Base-by-base conservation (phyloP, 1,139 yeast genomes). In the Blastobotrys apis region DNA sequence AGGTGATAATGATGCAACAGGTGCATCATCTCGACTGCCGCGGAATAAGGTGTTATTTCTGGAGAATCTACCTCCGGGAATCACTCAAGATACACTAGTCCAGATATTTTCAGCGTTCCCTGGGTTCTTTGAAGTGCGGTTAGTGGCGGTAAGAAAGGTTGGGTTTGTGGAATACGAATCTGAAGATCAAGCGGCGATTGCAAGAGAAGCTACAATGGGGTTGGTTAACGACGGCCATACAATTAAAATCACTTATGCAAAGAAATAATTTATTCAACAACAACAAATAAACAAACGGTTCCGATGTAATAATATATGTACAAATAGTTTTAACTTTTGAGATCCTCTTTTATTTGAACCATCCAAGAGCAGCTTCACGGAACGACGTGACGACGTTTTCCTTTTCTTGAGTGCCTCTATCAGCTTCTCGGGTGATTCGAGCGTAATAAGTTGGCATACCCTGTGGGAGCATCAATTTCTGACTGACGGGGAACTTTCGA, bases 391-490 rank as follows among this genome's bases (percentile, higher is more conserved):
- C 45, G 49, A 77, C 64, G 44, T 84, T 67, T 16, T 77, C 74
- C 64, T 86, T 95, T 63, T 77, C 81, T n/a, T 94, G 92, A 47
- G 74, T 72, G 13, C 15, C 9, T 17, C 23, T 21, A n/a, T 36
- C 34, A 41, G 88, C 73, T 62, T 86, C 95, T 39, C 74, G 71
- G 66, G 83, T 58, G 45, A 88, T 71, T 57, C 94, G 74, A 34
- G 72, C 74, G 59, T 88, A 88, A 60, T 88, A 88, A 40, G 74
- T 67, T 2, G 95, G 90, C 62, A 87, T 85, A 1, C 96, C 95
- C 59, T 81, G 80, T 25, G 97, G 97, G 54, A 66, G 72, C 57
- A 78, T 66, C 51, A 88, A 65, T 62, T 83, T 82, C 43, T 80
- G 83, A 9, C 60, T 43, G 12, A 60, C 55, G n/a, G 61, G 55